Evolutionary conservation across 169 alveolate genomes (phyloP).

Genomic region (Plasmodium yoelii): DNA sequence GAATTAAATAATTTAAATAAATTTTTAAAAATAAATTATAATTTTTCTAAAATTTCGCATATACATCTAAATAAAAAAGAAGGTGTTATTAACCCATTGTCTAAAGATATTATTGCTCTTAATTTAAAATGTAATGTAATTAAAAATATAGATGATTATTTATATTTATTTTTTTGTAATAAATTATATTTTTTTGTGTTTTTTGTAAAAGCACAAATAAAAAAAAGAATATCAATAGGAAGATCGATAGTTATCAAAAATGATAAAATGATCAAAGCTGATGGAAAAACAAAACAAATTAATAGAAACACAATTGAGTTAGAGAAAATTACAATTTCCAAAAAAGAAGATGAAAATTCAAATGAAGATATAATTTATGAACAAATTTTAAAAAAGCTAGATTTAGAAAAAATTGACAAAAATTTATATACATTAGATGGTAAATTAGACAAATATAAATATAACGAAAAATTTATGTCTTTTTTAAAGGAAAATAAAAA

Average conservation of each 20-base stretch:
- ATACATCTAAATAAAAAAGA: constrained; percentile 35
- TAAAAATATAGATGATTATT: constrained; percentile 35
- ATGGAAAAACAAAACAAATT: background rate
- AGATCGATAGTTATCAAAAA: background rate
- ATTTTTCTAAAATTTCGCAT: constrained; percentile 51
- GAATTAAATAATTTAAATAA: constrained; percentile 49
- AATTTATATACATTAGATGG: constrained; percentile 44
- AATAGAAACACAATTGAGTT: background rate
- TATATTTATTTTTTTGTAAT: constrained; percentile 56
- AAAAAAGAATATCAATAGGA: constrained; percentile 1
- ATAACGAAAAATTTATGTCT: constrained; percentile 43
- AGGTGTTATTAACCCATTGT: constrained; percentile 16
- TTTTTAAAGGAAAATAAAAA: constrained; percentile 61
- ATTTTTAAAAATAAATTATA: constrained; percentile 29
- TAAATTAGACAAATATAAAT: constrained; percentile 40
- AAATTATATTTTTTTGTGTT: constrained; percentile 47
- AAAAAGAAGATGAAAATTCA: background rate
- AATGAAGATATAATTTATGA: constrained; percentile 27
- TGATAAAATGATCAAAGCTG: background rate
- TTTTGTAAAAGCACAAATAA: constrained; percentile 21
- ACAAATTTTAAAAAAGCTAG: constrained; percentile 15
- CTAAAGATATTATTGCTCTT: constrained; percentile 18
- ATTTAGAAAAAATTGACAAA: constrained; percentile 23
- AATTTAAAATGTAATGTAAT: constrained; percentile 36
- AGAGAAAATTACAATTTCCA: background rate